Base-by-base conservation (phyloP, 495 filamentous ascomycete species). In the Talaromyces nanjingensis region DNA sequence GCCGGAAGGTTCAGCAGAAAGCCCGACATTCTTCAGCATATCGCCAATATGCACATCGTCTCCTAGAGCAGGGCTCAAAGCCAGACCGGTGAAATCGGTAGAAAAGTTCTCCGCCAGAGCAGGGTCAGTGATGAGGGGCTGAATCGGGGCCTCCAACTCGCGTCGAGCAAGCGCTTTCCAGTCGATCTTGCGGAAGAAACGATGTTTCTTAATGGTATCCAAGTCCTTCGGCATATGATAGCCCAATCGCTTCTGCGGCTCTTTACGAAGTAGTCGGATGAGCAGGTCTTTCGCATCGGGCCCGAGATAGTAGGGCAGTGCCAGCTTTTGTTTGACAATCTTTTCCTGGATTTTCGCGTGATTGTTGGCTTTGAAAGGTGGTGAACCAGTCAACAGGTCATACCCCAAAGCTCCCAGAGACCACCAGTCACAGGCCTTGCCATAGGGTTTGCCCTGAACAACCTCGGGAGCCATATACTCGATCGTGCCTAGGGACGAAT, bases 401-500 rank as follows among this genome's bases (percentile, higher is more conserved):
- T 86, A 93, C 54, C 91, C 92, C 39, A 98, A 79, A 20, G 93
- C 91, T 25, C 96, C 94, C 33, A 98, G 87, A 4, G 93, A 96
- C 94, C 94, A 98, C 93, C 93, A 98, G 79, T 98, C 94, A 39
- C 96, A 96, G 16, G 91, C 87, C 72, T 91, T 91, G 72, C 92
- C 92, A 73, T 98, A 98, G 0, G 77, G 72, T 65, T 89, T 84
- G 64, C 91, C 91, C 52, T 81, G 82, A 67, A 98, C 86, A 42
- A 98, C 89, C 77, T 98, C 94, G 4, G 94, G 94, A 0, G 94
- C 94, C 96, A 98, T 98, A 83, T 98, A 98, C 68, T 97, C 94
- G 66, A 96, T 85, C 2, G 94, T 98, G 64, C 94, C 94, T 12
- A 96, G 88, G 37, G 74, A 75, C 45, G 91, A 96, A 72, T 89